Evolutionary conservation across 169 alveolate species (phyloP).

Genomic region (Plasmodium falciparum): DNA sequence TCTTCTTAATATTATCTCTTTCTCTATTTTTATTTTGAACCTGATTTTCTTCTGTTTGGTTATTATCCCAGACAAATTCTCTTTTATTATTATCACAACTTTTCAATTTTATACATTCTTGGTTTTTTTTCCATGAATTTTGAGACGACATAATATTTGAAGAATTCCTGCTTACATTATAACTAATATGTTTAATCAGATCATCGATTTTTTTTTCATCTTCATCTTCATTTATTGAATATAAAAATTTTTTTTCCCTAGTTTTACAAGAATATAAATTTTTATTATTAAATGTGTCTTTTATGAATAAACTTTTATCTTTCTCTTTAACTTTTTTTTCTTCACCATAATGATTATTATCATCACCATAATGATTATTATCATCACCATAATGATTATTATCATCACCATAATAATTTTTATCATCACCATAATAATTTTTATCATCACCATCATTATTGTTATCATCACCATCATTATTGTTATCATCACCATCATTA

Average conservation of each 20-base stretch:
- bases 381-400: background rate
- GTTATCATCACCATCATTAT: background rate
- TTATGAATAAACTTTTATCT: too few relatives aligned
- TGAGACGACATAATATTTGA: background rate
- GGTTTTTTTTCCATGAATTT: background rate
- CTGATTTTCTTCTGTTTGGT: background rate
- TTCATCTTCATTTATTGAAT: background rate
- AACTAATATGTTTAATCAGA: slow-evolving; percentile 8
- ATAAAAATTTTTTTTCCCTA: too few relatives aligned
- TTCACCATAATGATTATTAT: too few relatives aligned
- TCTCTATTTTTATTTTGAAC: background rate
- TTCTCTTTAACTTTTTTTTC: too few relatives aligned
- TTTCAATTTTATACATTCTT: background rate
- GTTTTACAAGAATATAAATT: too few relatives aligned
- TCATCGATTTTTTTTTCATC: slow-evolving; percentile 17
- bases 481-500: background rate
- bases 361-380: background rate
- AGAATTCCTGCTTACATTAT: slow-evolving; percentile 2
- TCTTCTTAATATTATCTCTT: background rate
- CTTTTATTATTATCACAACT: slow-evolving; percentile 2
- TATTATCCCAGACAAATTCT: background rate
- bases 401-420: background rate
- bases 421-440: background rate
- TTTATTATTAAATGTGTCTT: too few relatives aligned
- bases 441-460: background rate